Evolutionary conservation across 225 moss, liverwort and hornwort genomes (phyloP).

Genomic region (Polytrichum commune): DNA sequence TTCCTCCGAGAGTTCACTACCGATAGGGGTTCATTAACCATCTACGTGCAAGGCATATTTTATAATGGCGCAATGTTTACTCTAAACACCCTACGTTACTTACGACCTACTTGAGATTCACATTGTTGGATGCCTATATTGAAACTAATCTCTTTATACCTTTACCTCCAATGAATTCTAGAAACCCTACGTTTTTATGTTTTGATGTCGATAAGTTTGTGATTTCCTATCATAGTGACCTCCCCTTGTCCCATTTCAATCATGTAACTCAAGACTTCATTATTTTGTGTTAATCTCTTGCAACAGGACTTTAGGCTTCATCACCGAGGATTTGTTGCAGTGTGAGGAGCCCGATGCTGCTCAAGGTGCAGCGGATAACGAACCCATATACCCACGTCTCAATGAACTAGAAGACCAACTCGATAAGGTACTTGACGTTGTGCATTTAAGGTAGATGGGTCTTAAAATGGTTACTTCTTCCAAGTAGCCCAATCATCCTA

Average conservation of each 20-base stretch:
- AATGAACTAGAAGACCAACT: not conserved
- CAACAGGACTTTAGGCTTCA: conserved; percentile 1
- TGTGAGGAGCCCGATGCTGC: not conserved
- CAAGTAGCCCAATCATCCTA: too few species aligned
- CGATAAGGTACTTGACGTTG: not conserved
- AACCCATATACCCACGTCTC: not conserved
- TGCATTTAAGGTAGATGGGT: too few species aligned
- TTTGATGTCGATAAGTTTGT: not conserved
- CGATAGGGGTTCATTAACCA: too few species aligned
- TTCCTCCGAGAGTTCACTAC: too few species aligned
- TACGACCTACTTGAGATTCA: too few species aligned
- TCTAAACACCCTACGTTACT: too few species aligned
- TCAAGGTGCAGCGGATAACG: not conserved
- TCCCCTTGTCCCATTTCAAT: too few species aligned
- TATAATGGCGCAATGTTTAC: too few species aligned
- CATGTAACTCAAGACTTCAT: not conserved
- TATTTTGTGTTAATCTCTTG: too few species aligned
- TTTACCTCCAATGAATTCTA: not conserved
- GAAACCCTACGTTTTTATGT: not conserved
- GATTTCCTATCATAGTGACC: not conserved
- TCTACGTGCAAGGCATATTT: too few species aligned
- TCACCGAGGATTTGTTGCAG: not conserved
- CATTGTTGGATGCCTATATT: not conserved
- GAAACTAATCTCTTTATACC: not conserved
- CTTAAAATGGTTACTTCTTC: too few species aligned